A percentile compares a stretch with the other conserved stretches of the same genome.
Conservation (phyloP, 202 grass and related monocot genomes). For the Zizania palustris region DNA sequence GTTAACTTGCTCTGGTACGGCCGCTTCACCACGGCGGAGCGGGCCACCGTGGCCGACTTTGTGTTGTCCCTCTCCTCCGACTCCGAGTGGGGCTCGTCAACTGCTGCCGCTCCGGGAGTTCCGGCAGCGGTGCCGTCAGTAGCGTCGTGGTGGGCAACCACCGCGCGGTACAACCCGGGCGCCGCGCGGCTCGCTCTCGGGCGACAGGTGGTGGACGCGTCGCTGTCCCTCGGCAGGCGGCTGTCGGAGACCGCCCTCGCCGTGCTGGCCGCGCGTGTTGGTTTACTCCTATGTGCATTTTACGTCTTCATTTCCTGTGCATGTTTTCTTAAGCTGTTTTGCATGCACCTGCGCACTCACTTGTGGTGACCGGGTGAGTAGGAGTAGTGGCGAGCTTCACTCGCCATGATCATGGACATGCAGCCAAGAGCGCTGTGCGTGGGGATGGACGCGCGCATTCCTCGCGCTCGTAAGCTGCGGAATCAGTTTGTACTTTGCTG, state of each 20-base stretch:
- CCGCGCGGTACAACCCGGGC: conserved; percentile 54
- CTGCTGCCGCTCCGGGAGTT: not conserved
- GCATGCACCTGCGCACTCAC: no score
- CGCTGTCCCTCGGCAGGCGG: conserved; percentile 42
- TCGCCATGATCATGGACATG: no score
- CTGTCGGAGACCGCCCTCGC: conserved; percentile 49
- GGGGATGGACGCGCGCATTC: no score
- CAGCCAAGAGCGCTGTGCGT: no score
- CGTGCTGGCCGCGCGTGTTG: conserved; percentile 52
- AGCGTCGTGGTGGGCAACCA: conserved; percentile 70
- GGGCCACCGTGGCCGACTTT: conserved; percentile 71
- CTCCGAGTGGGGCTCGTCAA: not conserved
- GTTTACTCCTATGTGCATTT: no score
- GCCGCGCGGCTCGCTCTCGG: conserved; percentile 59
- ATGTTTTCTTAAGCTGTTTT: no score
- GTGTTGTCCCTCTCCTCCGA: conserved; percentile 56
- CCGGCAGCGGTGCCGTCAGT: conserved; percentile 41
- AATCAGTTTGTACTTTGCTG: no score
- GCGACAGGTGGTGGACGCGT: conserved; percentile 54
- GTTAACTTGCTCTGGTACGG: conserved; percentile 85
- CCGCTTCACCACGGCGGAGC: conserved; percentile 59
- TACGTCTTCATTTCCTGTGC: no score
- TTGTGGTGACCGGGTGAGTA: no score
- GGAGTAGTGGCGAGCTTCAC: no score
- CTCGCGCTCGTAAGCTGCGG: no score